Evolutionary conservation across 768 basidiomycete genomes (phyloP).

Genomic region (Phylloporus arenicola): DNA sequence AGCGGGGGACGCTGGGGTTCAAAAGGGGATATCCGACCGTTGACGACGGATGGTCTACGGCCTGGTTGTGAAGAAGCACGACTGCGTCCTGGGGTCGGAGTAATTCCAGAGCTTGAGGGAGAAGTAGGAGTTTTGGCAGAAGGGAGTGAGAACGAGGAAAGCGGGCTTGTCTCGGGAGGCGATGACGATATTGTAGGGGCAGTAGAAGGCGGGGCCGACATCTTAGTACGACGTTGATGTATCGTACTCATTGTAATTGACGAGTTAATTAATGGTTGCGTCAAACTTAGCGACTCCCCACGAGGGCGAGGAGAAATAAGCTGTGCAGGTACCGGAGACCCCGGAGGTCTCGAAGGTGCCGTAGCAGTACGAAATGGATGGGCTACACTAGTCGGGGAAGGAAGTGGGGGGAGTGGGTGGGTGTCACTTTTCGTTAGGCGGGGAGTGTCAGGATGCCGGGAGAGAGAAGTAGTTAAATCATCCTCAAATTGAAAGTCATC

Average conservation of each 20-base stretch:
- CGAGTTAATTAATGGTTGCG: constrained; percentile 49
- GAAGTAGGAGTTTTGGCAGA: constrained; percentile 32
- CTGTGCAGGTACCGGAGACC: constrained; percentile 43
- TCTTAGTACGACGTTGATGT: constrained; percentile 59
- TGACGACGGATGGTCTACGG: constrained; percentile 55
- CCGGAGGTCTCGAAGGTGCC: constrained; percentile 35
- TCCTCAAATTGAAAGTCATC: constrained; percentile 26
- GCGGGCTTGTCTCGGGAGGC: constrained; percentile 35
- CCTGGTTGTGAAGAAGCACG: constrained; percentile 78
- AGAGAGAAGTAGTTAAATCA: constrained; percentile 28
- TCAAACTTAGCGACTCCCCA: constrained; percentile 43
- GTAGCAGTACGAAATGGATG: constrained; percentile 28
- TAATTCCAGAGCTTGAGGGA: constrained; percentile 35
- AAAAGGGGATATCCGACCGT: constrained; percentile 47
- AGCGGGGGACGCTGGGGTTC: constrained; percentile 49
- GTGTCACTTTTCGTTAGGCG: constrained; percentile 45
- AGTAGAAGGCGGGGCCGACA: constrained; percentile 52
- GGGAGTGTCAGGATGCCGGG: constrained; percentile 37
- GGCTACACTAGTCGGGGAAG: constrained; percentile 38
- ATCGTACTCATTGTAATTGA: constrained; percentile 62
- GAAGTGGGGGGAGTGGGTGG: constrained; percentile 65
- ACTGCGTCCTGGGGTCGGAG: constrained; percentile 40
- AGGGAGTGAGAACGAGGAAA: constrained; percentile 32
- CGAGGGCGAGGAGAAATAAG: constrained; percentile 47
- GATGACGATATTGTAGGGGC: constrained; percentile 21